A percentile compares a stretch with the other conserved stretches of the same genome.
phyloP scores from a whole-genome alignment of 371 early-diverging fungal species.

The Catenaria anguillulae region DNA sequence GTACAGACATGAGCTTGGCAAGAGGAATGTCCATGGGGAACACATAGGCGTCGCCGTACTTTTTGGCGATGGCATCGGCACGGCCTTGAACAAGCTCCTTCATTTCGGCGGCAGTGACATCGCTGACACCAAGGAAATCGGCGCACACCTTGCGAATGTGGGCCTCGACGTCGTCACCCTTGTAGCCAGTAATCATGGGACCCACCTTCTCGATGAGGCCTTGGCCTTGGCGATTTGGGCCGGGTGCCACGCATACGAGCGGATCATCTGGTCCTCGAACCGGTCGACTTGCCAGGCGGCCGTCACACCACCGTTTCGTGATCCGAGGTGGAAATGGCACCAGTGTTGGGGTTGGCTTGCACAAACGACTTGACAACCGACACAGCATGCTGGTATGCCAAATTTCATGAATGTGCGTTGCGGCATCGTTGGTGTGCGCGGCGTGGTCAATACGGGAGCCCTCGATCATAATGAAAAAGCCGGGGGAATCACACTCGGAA shows the following conservation, averaged over 20 bases:
- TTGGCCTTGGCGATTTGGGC: constrained; percentile 57
- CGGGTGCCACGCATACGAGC: no score
- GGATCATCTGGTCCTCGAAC: constrained; percentile 6
- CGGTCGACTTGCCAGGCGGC: constrained; percentile 47
- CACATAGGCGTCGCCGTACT: neutral
- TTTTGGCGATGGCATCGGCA: no score
- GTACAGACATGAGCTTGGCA: neutral
- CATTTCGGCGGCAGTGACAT: constrained; percentile 51
- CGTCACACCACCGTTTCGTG: constrained; percentile 85
- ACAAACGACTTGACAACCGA: constrained; percentile 55
- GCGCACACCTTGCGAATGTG: constrained; percentile 24
- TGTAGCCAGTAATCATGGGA: neutral
- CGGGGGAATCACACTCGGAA: constrained; percentile 26
- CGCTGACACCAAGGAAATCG: constrained; percentile 46
- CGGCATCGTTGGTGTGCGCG: constrained; percentile 55
- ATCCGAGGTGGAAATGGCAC: constrained; percentile 61
- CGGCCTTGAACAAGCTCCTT: neutral
- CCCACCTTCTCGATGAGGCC: constrained; percentile 39
- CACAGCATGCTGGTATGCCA: constrained; percentile 75
- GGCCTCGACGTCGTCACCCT: neutral
- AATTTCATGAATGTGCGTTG: constrained; percentile 77
- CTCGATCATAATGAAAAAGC: constrained; percentile 93
- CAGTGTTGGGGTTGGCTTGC: constrained; percentile 31
- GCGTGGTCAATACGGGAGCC: constrained; percentile 62
- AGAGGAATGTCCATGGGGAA: no score